phyloP scores from a whole-genome alignment of 2,329 filamentous ascomycete genomes.

The Colletotrichum costaricense region DNA sequence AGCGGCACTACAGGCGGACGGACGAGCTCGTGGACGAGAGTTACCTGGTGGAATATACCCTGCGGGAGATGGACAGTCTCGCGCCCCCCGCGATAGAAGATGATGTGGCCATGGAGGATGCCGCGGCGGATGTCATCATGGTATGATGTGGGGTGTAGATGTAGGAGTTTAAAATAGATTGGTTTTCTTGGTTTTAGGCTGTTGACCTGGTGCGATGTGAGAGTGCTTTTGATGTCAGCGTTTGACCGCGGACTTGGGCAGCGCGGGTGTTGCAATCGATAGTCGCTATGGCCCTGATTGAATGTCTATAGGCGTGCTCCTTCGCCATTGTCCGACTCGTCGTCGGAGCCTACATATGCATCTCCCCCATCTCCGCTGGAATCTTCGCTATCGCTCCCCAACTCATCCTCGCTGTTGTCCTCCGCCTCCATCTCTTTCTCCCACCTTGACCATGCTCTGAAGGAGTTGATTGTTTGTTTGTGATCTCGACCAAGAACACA shows the following conservation, averaged over 20 bases:
- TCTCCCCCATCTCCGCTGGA: not conserved
- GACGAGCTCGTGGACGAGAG: slow-evolving; percentile 95
- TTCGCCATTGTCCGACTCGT: not conserved
- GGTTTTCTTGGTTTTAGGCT: not conserved
- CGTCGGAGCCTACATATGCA: not conserved
- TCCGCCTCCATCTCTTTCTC: not conserved
- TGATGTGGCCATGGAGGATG: slow-evolving; percentile 44
- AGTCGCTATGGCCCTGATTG: not conserved
- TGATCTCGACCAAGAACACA: not conserved
- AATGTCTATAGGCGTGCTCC: not conserved
- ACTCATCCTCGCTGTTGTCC: too few relatives aligned
- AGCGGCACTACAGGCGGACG: slow-evolving; percentile 89
- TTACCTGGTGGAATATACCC: slow-evolving; percentile 92
- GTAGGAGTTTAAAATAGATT: not conserved
- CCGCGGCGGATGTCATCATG: slow-evolving; percentile 53
- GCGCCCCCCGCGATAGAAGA: slow-evolving; percentile 58
- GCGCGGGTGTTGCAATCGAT: not conserved
- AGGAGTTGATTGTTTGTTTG: not conserved
- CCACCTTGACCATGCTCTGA: not conserved
- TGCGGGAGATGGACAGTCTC: slow-evolving; percentile 90
- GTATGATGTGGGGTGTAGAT: slow-evolving; percentile 20
- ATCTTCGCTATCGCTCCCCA: not conserved
- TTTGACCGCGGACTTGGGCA: too few relatives aligned
- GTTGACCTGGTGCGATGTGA: not conserved
- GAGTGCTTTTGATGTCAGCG: too few relatives aligned